phyloP scores from a whole-genome alignment of 2,329 filamentous ascomycete genomes.

The Diaporthe aspalathi region DNA sequence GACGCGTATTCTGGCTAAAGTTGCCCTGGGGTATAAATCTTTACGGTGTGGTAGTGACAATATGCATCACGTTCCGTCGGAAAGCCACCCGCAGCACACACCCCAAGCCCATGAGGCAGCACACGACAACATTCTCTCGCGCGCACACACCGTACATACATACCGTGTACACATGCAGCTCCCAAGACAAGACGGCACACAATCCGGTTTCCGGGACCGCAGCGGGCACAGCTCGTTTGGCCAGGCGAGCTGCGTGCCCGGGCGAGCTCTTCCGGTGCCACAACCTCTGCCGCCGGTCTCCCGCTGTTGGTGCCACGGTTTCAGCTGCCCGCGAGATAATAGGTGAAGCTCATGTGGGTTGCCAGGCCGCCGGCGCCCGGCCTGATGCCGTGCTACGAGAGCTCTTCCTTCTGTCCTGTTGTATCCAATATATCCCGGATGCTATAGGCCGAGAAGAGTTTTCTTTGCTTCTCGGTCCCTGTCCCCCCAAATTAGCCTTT shows the following conservation, averaged over 20 bases:
- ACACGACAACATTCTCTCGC: not conserved
- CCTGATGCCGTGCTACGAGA: not conserved
- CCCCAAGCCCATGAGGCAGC: not conserved
- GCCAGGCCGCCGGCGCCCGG: constrained; percentile 7
- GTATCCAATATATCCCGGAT: constrained; percentile 25
- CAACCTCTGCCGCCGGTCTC: constrained; percentile 19
- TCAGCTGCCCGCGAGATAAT: constrained; percentile 25
- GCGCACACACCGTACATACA: not conserved
- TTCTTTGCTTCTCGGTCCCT: not conserved
- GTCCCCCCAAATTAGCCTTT: constrained; percentile 11
- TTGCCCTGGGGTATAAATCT: not conserved
- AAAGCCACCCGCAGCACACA: constrained; percentile 1
- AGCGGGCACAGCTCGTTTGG: constrained; percentile 23
- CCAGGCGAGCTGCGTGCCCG: constrained; percentile 30
- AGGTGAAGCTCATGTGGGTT: constrained; percentile 17
- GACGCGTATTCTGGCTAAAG: constrained; percentile 22
- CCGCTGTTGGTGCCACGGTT: constrained; percentile 28
- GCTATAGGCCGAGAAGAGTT: constrained; percentile 26
- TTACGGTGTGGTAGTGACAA: constrained; percentile 2
- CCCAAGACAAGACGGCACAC: constrained; percentile 13
- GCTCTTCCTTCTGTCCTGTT: not conserved
- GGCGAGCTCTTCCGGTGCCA: constrained; percentile 7
- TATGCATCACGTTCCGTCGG: constrained; percentile 9
- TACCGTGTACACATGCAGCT: not conserved
- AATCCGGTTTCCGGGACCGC: constrained; percentile 5